Conservation (phyloP, 306 rosid genomes). For the Dryas octopetala region DNA sequence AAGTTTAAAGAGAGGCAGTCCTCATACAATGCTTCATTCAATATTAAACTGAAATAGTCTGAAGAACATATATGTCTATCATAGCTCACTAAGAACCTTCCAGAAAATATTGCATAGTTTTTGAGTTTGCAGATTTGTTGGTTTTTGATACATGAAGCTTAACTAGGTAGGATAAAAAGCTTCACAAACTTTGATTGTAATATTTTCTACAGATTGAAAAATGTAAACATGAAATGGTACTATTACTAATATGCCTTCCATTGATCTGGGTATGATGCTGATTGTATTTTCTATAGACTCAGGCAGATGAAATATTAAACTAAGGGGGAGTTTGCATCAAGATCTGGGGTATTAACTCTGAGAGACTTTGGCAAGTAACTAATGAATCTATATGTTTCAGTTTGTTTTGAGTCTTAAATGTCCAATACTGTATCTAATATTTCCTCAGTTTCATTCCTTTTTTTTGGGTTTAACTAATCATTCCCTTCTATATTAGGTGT, state of each 20-base stretch:
- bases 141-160: neutral
- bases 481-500: neutral
- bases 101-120: too few relatives aligned
- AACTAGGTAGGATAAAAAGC: neutral
- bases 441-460: neutral
- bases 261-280: neutral
- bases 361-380: neutral
- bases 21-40: neutral
- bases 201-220: neutral
- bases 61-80: neutral
- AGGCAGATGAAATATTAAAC: neutral
- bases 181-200: neutral
- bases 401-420: neutral
- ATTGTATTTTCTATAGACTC: neutral
- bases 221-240: neutral
- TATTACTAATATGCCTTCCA: neutral
- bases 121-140: neutral
- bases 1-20: neutral
- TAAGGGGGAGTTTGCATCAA: neutral
- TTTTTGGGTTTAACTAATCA: neutral
- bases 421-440: neutral
- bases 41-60: neutral
- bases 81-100: neutral
- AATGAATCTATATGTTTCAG: neutral
- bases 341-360: neutral